phyloP scores from a whole-genome alignment of 805 yeast species.

The Ogataea pini region DNA sequence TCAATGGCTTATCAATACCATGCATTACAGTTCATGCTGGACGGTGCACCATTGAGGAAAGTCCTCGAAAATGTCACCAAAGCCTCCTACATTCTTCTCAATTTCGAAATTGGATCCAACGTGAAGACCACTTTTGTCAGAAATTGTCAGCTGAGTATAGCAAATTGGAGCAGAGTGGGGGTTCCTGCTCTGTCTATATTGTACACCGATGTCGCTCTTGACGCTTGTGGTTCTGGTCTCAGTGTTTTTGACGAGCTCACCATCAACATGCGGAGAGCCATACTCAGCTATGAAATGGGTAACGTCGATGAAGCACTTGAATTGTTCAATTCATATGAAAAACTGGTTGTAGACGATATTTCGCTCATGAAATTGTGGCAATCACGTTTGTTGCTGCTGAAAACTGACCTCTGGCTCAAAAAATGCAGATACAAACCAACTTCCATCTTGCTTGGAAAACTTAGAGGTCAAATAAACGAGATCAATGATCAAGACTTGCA shows the following conservation, averaged over 20 bases:
- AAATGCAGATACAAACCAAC: conserved; percentile 41
- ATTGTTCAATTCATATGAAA: conserved; percentile 37
- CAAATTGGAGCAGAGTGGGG: conserved; percentile 57
- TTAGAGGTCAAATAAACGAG: conserved; percentile 35
- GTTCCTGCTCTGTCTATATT: conserved; percentile 45
- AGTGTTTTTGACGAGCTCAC: conserved; percentile 43
- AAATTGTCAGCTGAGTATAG: conserved; percentile 45
- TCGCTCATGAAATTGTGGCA: conserved; percentile 45
- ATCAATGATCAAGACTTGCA: conserved; percentile 33
- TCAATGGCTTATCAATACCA: conserved; percentile 70
- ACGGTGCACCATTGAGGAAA: conserved; percentile 46
- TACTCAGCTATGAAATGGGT: conserved; percentile 40
- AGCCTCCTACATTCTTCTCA: conserved; percentile 55
- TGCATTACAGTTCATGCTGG: conserved; percentile 52
- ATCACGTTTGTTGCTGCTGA: conserved; percentile 41
- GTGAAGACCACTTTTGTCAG: conserved; percentile 42
- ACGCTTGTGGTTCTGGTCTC: conserved; percentile 35
- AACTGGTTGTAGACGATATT: conserved; percentile 32
- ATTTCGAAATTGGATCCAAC: conserved; percentile 40
- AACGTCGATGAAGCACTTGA: conserved; percentile 42
- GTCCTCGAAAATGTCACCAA: conserved; percentile 59
- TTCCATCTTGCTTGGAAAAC: conserved; percentile 35
- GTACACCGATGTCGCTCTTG: conserved; percentile 49
- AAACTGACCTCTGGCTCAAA: conserved; percentile 39
- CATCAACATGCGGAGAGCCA: conserved; percentile 42